Evolutionary conservation across 768 basidiomycete species (phyloP).

Genomic region (Auriculariales sp.): DNA sequence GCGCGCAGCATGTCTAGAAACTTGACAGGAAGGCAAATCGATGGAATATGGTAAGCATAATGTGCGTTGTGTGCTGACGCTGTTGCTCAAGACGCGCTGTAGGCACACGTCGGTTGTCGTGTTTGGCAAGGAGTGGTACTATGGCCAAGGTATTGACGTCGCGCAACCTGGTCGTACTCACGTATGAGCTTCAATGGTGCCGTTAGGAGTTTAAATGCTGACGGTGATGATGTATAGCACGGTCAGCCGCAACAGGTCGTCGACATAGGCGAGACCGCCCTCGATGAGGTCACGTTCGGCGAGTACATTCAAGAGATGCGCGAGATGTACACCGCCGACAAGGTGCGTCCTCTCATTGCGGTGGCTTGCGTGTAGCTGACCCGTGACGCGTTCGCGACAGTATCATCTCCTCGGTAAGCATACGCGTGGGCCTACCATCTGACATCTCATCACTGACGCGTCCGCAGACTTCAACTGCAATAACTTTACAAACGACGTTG

Average conservation of each 20-base stretch:
- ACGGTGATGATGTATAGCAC: slow-evolving; percentile 33
- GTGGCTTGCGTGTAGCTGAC: neutral
- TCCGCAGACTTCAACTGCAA: slow-evolving; percentile 85
- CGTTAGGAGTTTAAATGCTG: neutral
- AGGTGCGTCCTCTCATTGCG: slow-evolving; percentile 30
- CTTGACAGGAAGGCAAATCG: slow-evolving; percentile 78
- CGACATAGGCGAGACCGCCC: slow-evolving; percentile 62
- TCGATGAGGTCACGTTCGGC: slow-evolving; percentile 74
- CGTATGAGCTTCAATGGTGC: slow-evolving; percentile 27
- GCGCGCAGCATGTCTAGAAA: slow-evolving; percentile 65
- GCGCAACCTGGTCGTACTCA: slow-evolving; percentile 70
- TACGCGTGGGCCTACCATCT: slow-evolving; percentile 14
- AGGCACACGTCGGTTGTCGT: slow-evolving; percentile 93
- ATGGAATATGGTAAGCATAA: slow-evolving; percentile 70
- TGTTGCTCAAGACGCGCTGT: no score
- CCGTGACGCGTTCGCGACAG: slow-evolving; percentile 23
- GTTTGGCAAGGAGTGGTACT: slow-evolving; percentile 76
- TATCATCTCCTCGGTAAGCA: slow-evolving; percentile 69
- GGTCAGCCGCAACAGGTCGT: slow-evolving; percentile 56
- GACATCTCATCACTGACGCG: neutral
- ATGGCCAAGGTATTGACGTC: slow-evolving; percentile 71
- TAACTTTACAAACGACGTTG: slow-evolving; percentile 78
- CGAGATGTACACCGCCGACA: slow-evolving; percentile 77
- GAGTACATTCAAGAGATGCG: slow-evolving; percentile 70
- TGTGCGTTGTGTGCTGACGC: neutral